A percentile compares a stretch with the other conserved stretches of the same genome.
phyloP scores from a whole-genome alignment of 306 rosid genomes.

The Castanopsis chinensis region DNA sequence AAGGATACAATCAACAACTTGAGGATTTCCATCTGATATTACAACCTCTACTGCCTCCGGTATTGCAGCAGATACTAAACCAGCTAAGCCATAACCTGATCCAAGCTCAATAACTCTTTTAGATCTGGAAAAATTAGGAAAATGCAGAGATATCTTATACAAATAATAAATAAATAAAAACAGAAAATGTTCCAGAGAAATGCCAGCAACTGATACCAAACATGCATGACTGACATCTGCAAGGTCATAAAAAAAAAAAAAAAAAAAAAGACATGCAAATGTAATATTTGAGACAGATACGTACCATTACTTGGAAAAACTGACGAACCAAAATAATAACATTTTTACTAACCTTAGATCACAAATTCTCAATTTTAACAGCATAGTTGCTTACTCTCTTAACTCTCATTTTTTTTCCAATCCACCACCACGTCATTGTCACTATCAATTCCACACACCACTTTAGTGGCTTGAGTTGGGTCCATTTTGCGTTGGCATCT shows the following conservation, averaged over 20 bases:
- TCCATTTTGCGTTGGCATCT: no score
- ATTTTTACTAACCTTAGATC: constrained; percentile 44
- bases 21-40: constrained; percentile 95
- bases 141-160: constrained; percentile 9
- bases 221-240: constrained; percentile 2
- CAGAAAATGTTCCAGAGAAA: constrained; percentile 18
- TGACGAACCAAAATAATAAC: not conserved
- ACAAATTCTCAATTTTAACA: no score
- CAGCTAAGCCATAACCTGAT: constrained; percentile 94
- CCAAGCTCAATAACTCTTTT: constrained; percentile 94
- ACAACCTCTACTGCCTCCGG: constrained; percentile 79
- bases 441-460: no score
- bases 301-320: not conserved
- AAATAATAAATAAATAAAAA: constrained; percentile 4
- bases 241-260: not conserved
- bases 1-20: constrained; percentile 93
- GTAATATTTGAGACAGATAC: constrained; percentile 5
- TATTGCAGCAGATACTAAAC: constrained; percentile 77
- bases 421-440: no score
- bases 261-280: not conserved
- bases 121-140: constrained; percentile 43
- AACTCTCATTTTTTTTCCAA: no score
- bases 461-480: no score
- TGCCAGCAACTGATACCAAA: constrained; percentile 10
- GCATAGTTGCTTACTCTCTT: no score